Evolutionary conservation across 1,284 basidiomycete genomes (phyloP).

Genomic region (Papiliotrema flavescens): DNA sequence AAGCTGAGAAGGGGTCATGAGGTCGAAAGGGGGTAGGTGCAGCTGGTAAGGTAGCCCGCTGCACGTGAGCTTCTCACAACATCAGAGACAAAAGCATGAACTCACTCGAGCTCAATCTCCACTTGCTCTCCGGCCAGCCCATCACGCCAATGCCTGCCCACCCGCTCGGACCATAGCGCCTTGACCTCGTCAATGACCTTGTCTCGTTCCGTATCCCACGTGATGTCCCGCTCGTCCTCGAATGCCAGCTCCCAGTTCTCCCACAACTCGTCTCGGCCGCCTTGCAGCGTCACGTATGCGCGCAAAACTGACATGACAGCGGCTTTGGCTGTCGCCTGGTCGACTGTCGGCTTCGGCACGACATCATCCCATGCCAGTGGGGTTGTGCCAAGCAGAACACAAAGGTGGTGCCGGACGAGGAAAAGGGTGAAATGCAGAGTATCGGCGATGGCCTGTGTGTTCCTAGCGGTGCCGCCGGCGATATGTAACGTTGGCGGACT

Average conservation of each 20-base stretch:
- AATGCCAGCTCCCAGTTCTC: constrained; percentile 32
- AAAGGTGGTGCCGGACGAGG: constrained; percentile 37
- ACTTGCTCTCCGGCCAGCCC: constrained; percentile 19
- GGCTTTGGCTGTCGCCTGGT: constrained; percentile 22
- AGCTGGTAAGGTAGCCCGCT: constrained; percentile 23
- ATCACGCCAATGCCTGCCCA: constrained; percentile 23
- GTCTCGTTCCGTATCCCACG: constrained; percentile 15
- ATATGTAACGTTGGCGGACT: neutral
- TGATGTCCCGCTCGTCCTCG: constrained; percentile 18
- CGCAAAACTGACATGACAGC: constrained; percentile 36
- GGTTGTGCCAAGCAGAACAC: constrained; percentile 17
- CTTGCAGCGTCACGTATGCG: constrained; percentile 12
- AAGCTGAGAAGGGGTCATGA: constrained; percentile 28
- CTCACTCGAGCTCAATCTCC: constrained; percentile 39
- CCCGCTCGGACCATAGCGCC: constrained; percentile 18
- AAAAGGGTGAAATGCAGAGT: constrained; percentile 43
- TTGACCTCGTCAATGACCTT: constrained; percentile 18
- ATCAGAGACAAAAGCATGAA: neutral
- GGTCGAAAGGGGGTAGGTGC: constrained; percentile 28
- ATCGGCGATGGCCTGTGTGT: constrained; percentile 27
- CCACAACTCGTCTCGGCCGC: constrained; percentile 21
- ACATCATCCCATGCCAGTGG: constrained; percentile 33
- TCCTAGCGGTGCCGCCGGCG: neutral
- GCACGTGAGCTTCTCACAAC: constrained; percentile 7
- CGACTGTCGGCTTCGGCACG: constrained; percentile 29